Base-by-base conservation (phyloP, 2,329 filamentous ascomycete species). In the Cladosporium sp. region DNA sequence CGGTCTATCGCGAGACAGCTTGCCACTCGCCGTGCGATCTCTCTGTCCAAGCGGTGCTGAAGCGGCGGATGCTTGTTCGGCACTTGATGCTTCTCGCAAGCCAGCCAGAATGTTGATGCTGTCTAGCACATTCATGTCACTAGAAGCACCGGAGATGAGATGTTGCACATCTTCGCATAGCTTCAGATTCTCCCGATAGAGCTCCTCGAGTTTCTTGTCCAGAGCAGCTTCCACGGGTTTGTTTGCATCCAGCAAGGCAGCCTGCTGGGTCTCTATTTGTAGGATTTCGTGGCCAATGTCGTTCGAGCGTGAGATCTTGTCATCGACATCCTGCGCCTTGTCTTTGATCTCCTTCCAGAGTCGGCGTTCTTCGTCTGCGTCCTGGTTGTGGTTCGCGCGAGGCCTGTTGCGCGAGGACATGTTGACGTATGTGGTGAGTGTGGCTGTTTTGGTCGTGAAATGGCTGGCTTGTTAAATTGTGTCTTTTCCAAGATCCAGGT, bases 281-380 rank as follows among this genome's bases (percentile, higher is more conserved):
- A 69, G 55, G 15, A 70, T 68, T 43, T 69, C 64, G n/a, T 54
- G 32, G 32, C 67, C 65, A 32, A 68, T 66, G 3, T 61, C 61
- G 27, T 67, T 62, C 11, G 64, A 67, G 36, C 64, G 54, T 18
- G 61, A 53, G 61, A 74, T 70, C 58, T 75, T 69, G 34, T 59
- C 61, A 52, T 77, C 74, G 22, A 75, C 70, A 40, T 71, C 66
- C 43, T 69, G 71, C 5, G 69, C 72, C 55, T 74, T 71, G 37
- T 67, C 65, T 45, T 68, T 68, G 52, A 78, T 73, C 52, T 72
- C 68, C 47, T 70, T 73, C 75, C 75, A 78, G 48, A 78, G 61
- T 13, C 71, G 66, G 27, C 73, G 66, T 60, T 77, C 74, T 60
- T 77, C 74, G 49, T 77, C 74, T 39, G 73, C 69, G 53, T 77